phyloP scores from a whole-genome alignment of 257 asterid genomes.

The Penstemon barbatus region DNA sequence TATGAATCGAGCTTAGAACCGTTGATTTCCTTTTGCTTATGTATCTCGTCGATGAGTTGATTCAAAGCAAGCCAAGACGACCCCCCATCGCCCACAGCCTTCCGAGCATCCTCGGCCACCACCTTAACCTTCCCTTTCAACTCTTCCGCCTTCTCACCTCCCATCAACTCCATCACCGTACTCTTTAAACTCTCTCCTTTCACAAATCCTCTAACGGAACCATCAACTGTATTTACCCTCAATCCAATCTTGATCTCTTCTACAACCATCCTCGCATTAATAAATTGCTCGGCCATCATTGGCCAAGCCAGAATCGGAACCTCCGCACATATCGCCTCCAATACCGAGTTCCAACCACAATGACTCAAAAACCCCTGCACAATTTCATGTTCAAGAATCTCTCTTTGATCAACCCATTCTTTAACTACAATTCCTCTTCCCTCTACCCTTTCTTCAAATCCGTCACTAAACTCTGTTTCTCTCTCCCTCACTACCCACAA shows the following conservation, averaged over 20 bases:
- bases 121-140: conserved; percentile 43
- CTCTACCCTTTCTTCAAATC: conserved; percentile 34
- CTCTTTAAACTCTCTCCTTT: conserved; percentile 44
- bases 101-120: conserved; percentile 42
- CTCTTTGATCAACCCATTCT: conserved; percentile 75
- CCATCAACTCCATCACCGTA: conserved; percentile 55
- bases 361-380: conserved; percentile 69
- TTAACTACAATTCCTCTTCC: conserved; percentile 55
- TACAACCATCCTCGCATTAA: conserved; percentile 60
- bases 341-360: conserved; percentile 74
- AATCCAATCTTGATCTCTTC: conserved; percentile 65
- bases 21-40: conserved; percentile 19
- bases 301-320: conserved; percentile 86
- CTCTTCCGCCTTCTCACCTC: conserved; percentile 45
- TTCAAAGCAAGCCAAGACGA: conserved; percentile 55
- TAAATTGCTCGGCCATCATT: conserved; percentile 72
- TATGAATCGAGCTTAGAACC: not conserved
- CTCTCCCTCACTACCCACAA: conserved; percentile 57
- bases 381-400: conserved; percentile 46
- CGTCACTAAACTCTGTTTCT: conserved; percentile 13
- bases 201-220: conserved; percentile 56
- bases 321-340: conserved; percentile 66
- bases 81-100: conserved; percentile 57
- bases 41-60: conserved; percentile 39
- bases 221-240: conserved; percentile 41